A percentile compares a stretch with the other conserved stretches of the same genome.
Evolutionary conservation across 2,329 filamentous ascomycete genomes (phyloP).

Genomic region (Neopestalotiopsis rosae): DNA sequence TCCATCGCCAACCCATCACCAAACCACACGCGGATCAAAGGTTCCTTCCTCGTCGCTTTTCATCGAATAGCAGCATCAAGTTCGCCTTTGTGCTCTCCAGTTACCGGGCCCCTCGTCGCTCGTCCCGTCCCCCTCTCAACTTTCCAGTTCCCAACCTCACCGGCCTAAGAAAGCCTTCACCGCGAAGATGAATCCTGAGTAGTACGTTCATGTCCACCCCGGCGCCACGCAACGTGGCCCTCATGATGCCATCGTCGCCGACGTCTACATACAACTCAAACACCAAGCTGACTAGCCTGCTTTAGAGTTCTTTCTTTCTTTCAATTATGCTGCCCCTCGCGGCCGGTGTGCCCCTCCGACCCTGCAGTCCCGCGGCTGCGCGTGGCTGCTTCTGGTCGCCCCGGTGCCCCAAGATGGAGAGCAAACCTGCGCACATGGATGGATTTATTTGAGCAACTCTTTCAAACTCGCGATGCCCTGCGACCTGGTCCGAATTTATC

Average conservation of each 20-base stretch:
- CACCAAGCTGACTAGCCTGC: not conserved
- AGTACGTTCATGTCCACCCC: conserved; percentile 62
- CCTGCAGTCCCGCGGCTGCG: not conserved
- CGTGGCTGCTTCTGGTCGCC: conserved; percentile 11
- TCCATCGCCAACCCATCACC: conserved; percentile 10
- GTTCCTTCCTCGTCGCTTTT: not conserved
- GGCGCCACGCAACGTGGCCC: not conserved
- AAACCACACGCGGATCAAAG: not conserved
- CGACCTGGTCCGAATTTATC: not conserved
- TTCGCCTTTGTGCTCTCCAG: not conserved
- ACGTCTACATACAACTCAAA: not conserved
- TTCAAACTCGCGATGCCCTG: not conserved
- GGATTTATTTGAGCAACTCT: conserved; percentile 1
- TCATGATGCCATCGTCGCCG: not conserved
- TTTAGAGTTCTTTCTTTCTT: conserved; percentile 9
- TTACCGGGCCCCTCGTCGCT: not conserved
- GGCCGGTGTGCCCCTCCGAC: conserved; percentile 1
- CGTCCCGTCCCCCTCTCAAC: conserved; percentile 6
- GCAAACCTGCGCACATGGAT: not conserved
- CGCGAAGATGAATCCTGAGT: conserved; percentile 89
- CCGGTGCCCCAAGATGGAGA: conserved; percentile 2
- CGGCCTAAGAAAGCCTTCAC: conserved; percentile 23
- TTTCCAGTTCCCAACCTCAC: conserved; percentile 19
- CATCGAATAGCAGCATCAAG: not conserved
- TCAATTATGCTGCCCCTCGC: conserved; percentile 10